Base-by-base conservation (phyloP, 2,329 filamentous ascomycete genomes). In the Remersonia thermophila region DNA sequence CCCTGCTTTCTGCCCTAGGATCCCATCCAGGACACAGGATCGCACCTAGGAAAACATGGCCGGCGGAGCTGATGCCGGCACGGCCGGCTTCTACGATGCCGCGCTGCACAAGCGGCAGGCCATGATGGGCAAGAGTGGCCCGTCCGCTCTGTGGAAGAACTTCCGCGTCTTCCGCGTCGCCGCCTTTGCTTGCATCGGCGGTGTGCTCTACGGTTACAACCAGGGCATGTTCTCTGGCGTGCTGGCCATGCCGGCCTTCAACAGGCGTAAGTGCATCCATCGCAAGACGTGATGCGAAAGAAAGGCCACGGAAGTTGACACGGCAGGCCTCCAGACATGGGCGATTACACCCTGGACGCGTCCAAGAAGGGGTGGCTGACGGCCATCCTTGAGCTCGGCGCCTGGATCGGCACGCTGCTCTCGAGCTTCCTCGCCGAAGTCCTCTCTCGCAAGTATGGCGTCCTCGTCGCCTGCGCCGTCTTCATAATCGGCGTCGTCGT, bases 211-310 rank as follows among this genome's bases (percentile, higher is more conserved):
- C 53, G 78, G 81, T 14, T 85, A 83, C 58, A 83, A 85, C 51
- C 77, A 83, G 53, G 81, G 80, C 47, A 78, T 83, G 58, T 83
- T 83, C 58, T 73, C 73, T n/a, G 80, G 80, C 16, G 72, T 86
- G 7, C 54, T 76, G 7, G 63, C 65, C 12, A 75, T 76, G 71
- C 60, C 60, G 1, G 49, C 68, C 4, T 75, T 75, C 41, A 58
- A 66, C 43, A 48, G 55, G 33, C 67, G 67, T 70, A 49, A 45
- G 68, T 55, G 7, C 4, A 13, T 28, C 6, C 27, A 16, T 17
- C 13, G 12, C 5, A 13, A 23, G 20, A 23, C 9, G n/a, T n/a
- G 5, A 9, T 5, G 20, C 20, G 20, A 23, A 5, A 23, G 20
- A 5, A 23, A 23, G 9, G 5, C 5, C 20, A 23, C 5, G 5